phyloP scores from a whole-genome alignment of 768 basidiomycete species.

The Candolleomyces efflorescens region DNA sequence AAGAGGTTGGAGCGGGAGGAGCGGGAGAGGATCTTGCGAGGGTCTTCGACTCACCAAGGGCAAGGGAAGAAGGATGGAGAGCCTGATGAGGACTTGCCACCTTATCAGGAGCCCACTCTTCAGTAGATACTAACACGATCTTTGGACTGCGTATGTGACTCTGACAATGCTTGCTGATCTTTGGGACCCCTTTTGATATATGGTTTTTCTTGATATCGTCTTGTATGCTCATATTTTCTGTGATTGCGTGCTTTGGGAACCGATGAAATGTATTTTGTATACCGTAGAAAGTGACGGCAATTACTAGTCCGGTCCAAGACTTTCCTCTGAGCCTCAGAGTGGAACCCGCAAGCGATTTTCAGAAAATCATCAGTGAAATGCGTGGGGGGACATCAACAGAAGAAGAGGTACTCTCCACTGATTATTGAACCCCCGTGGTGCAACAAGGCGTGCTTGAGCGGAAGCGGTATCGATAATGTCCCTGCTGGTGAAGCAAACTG shows the following conservation, averaged over 20 bases:
- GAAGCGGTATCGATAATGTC: not conserved
- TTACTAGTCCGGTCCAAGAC: too few species aligned
- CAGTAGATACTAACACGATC: constrained; percentile 5
- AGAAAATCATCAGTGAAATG: not conserved
- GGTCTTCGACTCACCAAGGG: constrained; percentile 12
- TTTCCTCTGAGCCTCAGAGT: too few species aligned
- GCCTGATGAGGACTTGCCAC: constrained; percentile 44
- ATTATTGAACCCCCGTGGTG: not conserved
- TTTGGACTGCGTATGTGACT: too few species aligned
- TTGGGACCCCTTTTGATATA: too few species aligned
- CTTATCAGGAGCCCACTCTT: constrained; percentile 37
- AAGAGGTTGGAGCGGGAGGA: constrained; percentile 59
- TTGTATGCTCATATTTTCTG: too few species aligned
- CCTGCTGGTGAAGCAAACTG: not conserved
- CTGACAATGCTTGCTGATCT: too few species aligned
- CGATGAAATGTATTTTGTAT: too few species aligned
- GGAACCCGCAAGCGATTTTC: not conserved
- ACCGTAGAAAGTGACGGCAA: too few species aligned
- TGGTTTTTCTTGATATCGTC: too few species aligned
- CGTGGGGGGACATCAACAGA: not conserved
- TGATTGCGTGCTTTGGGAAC: too few species aligned
- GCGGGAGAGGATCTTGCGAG: constrained; percentile 46
- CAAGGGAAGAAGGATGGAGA: constrained; percentile 21
- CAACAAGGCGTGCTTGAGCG: not conserved
- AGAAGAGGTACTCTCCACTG: not conserved